Evolutionary conservation across 2,329 filamentous ascomycete genomes (phyloP), one percentile per base, ranked within the genome.

Genomic region (Graphilbum sp.): DNA sequence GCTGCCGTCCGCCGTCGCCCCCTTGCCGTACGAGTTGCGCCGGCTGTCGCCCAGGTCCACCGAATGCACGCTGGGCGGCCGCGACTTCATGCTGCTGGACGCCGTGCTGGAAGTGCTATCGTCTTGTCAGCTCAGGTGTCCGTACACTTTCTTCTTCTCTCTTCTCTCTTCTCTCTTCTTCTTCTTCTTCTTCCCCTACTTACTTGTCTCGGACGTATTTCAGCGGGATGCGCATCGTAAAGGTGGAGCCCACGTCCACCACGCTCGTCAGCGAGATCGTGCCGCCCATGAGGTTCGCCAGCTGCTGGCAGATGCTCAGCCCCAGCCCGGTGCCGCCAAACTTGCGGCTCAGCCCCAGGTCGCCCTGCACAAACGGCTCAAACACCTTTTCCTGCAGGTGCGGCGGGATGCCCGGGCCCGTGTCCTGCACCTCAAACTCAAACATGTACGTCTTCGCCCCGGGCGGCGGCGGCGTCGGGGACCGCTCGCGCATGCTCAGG

Each of bases 291-390:
- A 94, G 61, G 15, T 65, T 73, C 3, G 85, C 82, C 29, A 95
- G 63, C 54, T 95, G 87, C 17, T 83, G 79, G 57, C 85, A 93
- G 49, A 95, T 95, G 50, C 81, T 88, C 39, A 95, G 57, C 2
- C 87, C 87, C 2, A 94, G 62, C 4, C 87, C 87, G 1, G 87
- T 94, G 15, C 87, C 87, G 16, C 85, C 85, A 52, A 79, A 92
- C 51, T 90, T 90, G 55, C 85, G 92, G 61, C 81, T 92, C 15
- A 95, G 60, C 1, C 85, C 82, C 2, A 90, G 61, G 52, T 94
- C 86, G n/a, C 82, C 87, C 56, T 95, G 87, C 0, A 94, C 82
- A 51, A 95, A 95, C 1, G 87, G 87, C 54, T 94, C 87, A 52
- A 95, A 95, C 10, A 95, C 84, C 47, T 78, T 78, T 40, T 82